Evolutionary conservation across 495 filamentous ascomycete genomes (phyloP).

Genomic region (Aspergillus affinis): DNA sequence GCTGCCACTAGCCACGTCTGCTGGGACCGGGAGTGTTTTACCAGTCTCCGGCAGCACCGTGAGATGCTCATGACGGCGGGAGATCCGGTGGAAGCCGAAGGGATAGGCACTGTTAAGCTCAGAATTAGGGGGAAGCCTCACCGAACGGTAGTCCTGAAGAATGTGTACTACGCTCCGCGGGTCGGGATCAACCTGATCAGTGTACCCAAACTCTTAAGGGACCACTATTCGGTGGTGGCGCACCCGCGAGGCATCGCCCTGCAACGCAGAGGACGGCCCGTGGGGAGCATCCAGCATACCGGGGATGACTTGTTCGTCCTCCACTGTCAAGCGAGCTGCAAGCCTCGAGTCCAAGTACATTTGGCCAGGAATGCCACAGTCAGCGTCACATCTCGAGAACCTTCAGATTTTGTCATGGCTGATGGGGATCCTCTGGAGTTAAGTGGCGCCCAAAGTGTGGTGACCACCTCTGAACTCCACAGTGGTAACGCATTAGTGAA

Average conservation of each 20-base stretch:
- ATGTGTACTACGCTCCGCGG: slow-evolving; percentile 9
- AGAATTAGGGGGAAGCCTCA: slow-evolving; percentile 14
- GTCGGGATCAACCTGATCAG: slow-evolving; percentile 18
- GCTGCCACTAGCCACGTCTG: slow-evolving; percentile 20
- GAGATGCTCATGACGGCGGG: slow-evolving; percentile 16
- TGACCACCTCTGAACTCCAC: slow-evolving; percentile 2
- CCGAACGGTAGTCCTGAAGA: slow-evolving; percentile 14
- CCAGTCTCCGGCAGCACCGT: slow-evolving; percentile 14
- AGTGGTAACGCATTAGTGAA: slow-evolving; percentile 5
- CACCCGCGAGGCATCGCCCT: slow-evolving; percentile 14
- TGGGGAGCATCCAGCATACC: slow-evolving; percentile 14
- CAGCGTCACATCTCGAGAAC: slow-evolving; percentile 4
- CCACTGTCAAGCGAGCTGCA: slow-evolving; percentile 11
- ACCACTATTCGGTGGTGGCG: slow-evolving; percentile 12
- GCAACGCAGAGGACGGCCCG: slow-evolving; percentile 18
- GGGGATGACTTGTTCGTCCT: slow-evolving; percentile 18
- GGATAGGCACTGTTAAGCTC: slow-evolving; percentile 20
- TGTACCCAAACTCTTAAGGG: slow-evolving; percentile 8
- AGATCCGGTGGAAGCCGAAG: slow-evolving; percentile 18
- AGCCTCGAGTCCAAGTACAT: slow-evolving; percentile 4
- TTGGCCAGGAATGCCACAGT: slow-evolving; percentile 6
- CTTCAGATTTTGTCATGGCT: slow-evolving; percentile 1
- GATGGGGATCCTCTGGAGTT: slow-evolving; percentile 7
- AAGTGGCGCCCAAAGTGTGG: slow-evolving; percentile 1
- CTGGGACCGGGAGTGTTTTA: slow-evolving; percentile 19